These are phyloP conservation scores for Cryphonectria carpinicola DNA, from an alignment of 2,329 filamentous ascomycete genomes.

Conservation along the genomic window DNA sequence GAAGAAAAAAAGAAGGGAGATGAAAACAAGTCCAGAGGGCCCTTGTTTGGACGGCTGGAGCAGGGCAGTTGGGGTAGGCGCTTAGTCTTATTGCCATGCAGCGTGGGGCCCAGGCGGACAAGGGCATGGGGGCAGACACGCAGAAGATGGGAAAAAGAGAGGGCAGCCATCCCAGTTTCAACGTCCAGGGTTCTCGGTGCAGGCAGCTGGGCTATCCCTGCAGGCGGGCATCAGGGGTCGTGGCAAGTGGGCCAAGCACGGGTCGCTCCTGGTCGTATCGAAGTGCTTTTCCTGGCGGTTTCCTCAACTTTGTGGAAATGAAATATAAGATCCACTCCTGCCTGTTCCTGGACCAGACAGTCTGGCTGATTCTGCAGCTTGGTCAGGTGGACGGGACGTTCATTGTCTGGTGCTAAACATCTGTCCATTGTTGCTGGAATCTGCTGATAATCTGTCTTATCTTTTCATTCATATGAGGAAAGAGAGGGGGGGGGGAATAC, in stretches of 20 bases:
- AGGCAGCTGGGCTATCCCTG: slow-evolving; percentile 17
- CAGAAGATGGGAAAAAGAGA: slow-evolving; percentile 4
- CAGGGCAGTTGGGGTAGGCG: slow-evolving; percentile 25
- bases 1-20: slow-evolving; percentile 14
- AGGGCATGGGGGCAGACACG: background rate
- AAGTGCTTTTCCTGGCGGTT: background rate
- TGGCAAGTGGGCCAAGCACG: slow-evolving; percentile 7
- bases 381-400: slow-evolving; percentile 3
- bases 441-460: slow-evolving; percentile 7
- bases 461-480: background rate
- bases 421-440: slow-evolving; percentile 5
- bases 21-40: slow-evolving; percentile 12
- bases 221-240: background rate
- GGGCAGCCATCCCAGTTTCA: slow-evolving; percentile 8
- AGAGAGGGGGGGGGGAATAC: background rate
- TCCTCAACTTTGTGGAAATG: slow-evolving; percentile 7
- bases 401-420: slow-evolving; percentile 1
- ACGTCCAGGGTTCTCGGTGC: slow-evolving; percentile 18
- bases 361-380: slow-evolving; percentile 18
- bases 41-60: slow-evolving; percentile 11
- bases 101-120: slow-evolving; percentile 13
- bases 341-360: slow-evolving; percentile 9
- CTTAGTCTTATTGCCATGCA: slow-evolving; percentile 30
- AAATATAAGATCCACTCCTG: slow-evolving; percentile 13
- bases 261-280: slow-evolving; percentile 6